phyloP scores from a whole-genome alignment of 768 basidiomycete species.

The Russula virescens region DNA sequence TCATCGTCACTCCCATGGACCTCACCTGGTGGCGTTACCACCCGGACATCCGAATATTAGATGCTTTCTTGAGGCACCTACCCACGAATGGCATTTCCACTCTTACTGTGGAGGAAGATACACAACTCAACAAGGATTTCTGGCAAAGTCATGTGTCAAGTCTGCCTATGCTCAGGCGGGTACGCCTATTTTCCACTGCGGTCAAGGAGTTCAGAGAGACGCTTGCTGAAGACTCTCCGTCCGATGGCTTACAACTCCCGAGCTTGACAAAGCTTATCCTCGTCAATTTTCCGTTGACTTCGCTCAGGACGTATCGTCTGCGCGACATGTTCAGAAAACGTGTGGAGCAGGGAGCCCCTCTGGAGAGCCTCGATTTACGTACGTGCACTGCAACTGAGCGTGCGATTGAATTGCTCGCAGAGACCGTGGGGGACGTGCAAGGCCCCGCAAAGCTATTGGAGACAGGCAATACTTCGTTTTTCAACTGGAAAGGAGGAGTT shows the following conservation, averaged over 20 bases:
- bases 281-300: background rate
- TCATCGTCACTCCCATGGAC: too few relatives aligned
- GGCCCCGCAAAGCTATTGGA: background rate
- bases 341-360: background rate
- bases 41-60: background rate
- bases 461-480: too few relatives aligned
- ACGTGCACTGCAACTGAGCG: background rate
- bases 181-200: background rate
- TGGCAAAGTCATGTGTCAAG: background rate
- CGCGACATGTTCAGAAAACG: background rate
- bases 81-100: background rate
- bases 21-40: background rate
- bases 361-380: background rate
- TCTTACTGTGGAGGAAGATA: background rate
- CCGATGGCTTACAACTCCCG: background rate
- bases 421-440: constrained; percentile 4
- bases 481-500: too few relatives aligned
- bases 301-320: background rate
- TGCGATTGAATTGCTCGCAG: background rate
- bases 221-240: background rate
- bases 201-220: background rate
- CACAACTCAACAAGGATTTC: background rate
- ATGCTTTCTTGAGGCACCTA: background rate
- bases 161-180: background rate
- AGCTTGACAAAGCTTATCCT: background rate